phyloP scores from a whole-genome alignment of 257 asterid genomes.

The Solanum megistacrolobum region DNA sequence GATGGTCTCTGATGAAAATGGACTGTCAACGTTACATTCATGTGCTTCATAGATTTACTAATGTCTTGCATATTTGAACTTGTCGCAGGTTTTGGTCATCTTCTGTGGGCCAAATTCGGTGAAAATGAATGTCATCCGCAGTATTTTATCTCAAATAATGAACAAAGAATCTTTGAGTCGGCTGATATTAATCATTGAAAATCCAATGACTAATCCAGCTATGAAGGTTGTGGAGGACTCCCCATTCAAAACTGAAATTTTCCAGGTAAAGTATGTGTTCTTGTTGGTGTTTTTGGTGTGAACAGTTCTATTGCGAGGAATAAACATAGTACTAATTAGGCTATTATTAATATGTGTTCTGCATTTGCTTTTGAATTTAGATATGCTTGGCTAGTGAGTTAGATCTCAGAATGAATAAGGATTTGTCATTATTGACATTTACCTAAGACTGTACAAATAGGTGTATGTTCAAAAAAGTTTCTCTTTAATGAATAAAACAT shows the following conservation, averaged over 20 bases:
- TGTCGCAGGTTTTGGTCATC: slow-evolving; percentile 49
- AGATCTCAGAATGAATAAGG: neutral
- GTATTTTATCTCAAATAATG: slow-evolving; percentile 23
- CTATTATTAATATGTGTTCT: neutral
- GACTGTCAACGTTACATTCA: neutral
- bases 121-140: slow-evolving; percentile 47
- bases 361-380: neutral
- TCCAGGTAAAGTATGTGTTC: slow-evolving; percentile 43
- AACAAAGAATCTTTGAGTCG: slow-evolving; percentile 39
- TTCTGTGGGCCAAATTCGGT: slow-evolving; percentile 40
- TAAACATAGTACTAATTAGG: neutral
- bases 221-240: slow-evolving; percentile 43
- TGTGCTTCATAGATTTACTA: neutral
- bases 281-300: neutral
- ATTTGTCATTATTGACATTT: neutral
- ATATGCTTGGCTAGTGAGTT: neutral
- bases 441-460: neutral
- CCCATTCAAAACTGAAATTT: slow-evolving; percentile 59
- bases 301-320: neutral
- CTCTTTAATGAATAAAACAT: neutral
- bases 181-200: slow-evolving; percentile 54
- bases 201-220: slow-evolving; percentile 62
- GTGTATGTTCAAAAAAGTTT: neutral
- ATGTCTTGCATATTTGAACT: neutral
- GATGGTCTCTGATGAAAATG: neutral